A percentile compares a stretch with the other conserved stretches of the same genome.
Conservation (phyloP, 352 stramenopile species). For the Pythium myriotylum region DNA sequence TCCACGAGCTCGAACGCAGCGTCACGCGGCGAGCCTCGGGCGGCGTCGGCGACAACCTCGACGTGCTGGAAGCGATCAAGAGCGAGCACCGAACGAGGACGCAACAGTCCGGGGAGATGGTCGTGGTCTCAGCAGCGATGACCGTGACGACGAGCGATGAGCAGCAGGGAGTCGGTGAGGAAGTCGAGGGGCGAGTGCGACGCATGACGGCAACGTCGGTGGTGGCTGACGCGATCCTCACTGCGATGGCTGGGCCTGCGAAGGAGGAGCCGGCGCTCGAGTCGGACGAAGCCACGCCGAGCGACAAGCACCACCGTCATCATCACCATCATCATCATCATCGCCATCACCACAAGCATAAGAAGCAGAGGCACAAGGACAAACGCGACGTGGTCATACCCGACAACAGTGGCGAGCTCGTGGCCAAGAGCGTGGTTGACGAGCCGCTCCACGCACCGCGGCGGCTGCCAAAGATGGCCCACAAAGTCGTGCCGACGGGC, state of each 20-base stretch:
- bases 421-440: conserved; percentile 15
- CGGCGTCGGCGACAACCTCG: not conserved
- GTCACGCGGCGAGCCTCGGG: not conserved
- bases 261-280: not conserved
- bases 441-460: conserved; percentile 25
- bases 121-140: too few species aligned
- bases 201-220: not conserved
- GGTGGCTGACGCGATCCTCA: not conserved
- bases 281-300: not conserved
- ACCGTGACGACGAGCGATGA: not conserved
- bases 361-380: conserved; percentile 22
- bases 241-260: not conserved
- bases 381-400: conserved; percentile 1
- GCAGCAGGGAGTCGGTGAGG: not conserved
- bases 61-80: not conserved
- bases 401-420: not conserved
- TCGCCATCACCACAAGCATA: conserved; percentile 10
- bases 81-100: not conserved
- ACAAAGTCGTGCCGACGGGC: conserved; percentile 29
- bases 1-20: not conserved
- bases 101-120: too few species aligned
- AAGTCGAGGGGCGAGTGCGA: not conserved
- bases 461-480: conserved; percentile 20
- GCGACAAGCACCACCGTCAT: not conserved
- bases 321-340: conserved; percentile 9